phyloP scores from a whole-genome alignment of 768 basidiomycete species.

The Boletus coccyginus region DNA sequence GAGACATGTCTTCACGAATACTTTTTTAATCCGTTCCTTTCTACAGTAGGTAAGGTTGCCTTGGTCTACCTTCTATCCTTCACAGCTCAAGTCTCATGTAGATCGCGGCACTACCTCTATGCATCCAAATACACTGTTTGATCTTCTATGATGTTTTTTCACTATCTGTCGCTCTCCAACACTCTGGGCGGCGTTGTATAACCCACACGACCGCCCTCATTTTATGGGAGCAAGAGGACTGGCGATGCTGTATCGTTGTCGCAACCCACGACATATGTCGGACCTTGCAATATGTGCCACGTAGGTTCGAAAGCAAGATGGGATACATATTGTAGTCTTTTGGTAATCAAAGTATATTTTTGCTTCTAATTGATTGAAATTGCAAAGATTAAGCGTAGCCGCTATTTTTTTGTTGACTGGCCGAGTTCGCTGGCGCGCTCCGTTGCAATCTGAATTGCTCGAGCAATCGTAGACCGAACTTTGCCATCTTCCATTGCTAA shows the following conservation, averaged over 20 bases:
- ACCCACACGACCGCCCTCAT: constrained; percentile 87
- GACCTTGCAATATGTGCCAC: constrained; percentile 24
- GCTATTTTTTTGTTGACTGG: constrained; percentile 56
- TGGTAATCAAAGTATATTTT: neutral
- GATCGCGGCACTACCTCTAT: neutral
- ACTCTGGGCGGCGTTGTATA: constrained; percentile 85
- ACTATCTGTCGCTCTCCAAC: constrained; percentile 69
- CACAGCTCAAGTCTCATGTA: neutral
- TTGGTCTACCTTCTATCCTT: neutral
- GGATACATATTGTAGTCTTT: constrained; percentile 21
- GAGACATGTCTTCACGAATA: constrained; percentile 32
- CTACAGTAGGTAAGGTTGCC: constrained; percentile 18
- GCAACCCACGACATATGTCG: constrained; percentile 37
- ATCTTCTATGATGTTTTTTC: neutral
- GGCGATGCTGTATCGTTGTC: constrained; percentile 23
- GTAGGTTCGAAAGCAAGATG: constrained; percentile 37
- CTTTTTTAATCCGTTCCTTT: neutral
- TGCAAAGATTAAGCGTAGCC: neutral
- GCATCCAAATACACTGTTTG: constrained; percentile 3
- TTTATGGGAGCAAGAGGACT: constrained; percentile 85
- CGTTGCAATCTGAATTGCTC: constrained; percentile 92
- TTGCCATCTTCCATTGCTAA: constrained; percentile 91
- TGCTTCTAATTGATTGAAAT: neutral
- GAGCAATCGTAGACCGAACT: constrained; percentile 91
- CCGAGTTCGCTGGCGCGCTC: constrained; percentile 85